Evolutionary conservation across 164 flowering plant genomes (phyloP).

Genomic region (Tetracentron sinense): DNA sequence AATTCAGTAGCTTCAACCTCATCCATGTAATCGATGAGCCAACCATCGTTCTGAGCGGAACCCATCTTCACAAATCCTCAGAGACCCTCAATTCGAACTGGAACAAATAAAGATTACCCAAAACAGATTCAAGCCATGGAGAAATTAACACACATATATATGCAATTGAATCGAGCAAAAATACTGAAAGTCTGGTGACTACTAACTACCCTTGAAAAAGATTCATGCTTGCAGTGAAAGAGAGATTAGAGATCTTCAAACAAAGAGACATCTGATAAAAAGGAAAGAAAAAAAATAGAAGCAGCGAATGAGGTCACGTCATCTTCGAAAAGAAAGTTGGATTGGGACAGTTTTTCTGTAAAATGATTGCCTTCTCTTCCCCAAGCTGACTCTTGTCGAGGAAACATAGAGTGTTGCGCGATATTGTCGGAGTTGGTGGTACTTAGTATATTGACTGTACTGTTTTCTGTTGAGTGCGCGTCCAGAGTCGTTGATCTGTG

Average conservation of each 20-base stretch:
- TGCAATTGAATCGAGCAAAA: neutral
- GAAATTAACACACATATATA: neutral
- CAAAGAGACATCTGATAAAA: neutral
- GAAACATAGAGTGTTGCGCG: too few relatives aligned
- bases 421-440: too few relatives aligned
- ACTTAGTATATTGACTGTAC: too few relatives aligned
- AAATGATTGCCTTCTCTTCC: neutral
- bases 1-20: conserved; percentile 19
- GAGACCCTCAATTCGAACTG: neutral
- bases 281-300: neutral
- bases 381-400: neutral
- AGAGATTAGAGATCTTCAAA: too few relatives aligned
- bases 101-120: conserved; percentile 2
- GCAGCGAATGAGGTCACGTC: conserved; percentile 2
- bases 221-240: conserved; percentile 2
- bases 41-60: conserved; percentile 7
- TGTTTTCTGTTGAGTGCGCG: too few relatives aligned
- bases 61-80: conserved; percentile 14
- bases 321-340: neutral
- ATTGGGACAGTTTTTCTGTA: neutral
- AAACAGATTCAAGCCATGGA: neutral
- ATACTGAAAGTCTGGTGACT: too few relatives aligned
- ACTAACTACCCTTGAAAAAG: neutral
- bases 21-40: too few relatives aligned
- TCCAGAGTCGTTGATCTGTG: too few relatives aligned